Conservation (phyloP, 192 early-diverging fungal species). For the Coemansia sp. region DNA sequence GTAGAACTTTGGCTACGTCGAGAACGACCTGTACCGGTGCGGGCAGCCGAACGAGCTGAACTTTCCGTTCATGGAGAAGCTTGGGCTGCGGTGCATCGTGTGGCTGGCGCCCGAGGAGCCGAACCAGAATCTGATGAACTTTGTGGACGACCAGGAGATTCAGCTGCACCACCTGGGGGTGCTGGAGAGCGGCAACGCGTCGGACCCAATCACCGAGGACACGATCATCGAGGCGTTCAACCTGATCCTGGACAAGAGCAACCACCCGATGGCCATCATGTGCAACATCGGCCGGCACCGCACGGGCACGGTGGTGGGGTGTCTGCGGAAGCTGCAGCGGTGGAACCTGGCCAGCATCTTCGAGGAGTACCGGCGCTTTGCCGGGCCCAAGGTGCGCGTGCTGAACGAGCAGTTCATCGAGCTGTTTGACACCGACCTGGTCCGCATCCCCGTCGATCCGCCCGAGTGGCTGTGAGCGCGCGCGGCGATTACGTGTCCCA, state of each 20-base stretch:
- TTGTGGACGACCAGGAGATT: constrained; percentile 98
- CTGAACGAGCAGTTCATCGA: constrained; percentile 95
- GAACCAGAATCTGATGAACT: constrained; percentile 90
- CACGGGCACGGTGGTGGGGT: constrained; percentile 98
- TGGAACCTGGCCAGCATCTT: constrained; percentile 99
- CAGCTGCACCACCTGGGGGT: constrained; percentile 87
- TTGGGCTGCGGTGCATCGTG: constrained; percentile 88
- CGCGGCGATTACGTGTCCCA: too few relatives aligned
- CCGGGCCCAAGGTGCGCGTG: constrained; percentile 94
- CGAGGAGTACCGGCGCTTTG: constrained; percentile 96
- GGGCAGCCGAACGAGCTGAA: constrained; percentile 99
- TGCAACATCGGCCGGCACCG: constrained; percentile 97
- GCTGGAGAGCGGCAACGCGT: constrained; percentile 79
- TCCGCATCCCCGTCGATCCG: constrained; percentile 71
- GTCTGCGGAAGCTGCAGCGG: constrained; percentile 92
- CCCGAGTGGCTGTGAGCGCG: constrained; percentile 75
- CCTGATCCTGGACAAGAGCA: constrained; percentile 77
- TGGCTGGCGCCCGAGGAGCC: constrained; percentile 98
- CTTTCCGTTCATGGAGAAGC: constrained; percentile 97
- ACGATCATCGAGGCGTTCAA: constrained; percentile 88
- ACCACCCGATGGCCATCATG: constrained; percentile 97
- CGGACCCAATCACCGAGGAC: constrained; percentile 98
- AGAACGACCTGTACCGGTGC: constrained; percentile 94
- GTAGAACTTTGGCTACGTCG: constrained; percentile 93
- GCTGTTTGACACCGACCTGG: constrained; percentile 96